These are phyloP conservation scores for Irpex lacteus DNA, from an alignment of 1,284 basidiomycete genomes.

Conservation along the genomic window DNA sequence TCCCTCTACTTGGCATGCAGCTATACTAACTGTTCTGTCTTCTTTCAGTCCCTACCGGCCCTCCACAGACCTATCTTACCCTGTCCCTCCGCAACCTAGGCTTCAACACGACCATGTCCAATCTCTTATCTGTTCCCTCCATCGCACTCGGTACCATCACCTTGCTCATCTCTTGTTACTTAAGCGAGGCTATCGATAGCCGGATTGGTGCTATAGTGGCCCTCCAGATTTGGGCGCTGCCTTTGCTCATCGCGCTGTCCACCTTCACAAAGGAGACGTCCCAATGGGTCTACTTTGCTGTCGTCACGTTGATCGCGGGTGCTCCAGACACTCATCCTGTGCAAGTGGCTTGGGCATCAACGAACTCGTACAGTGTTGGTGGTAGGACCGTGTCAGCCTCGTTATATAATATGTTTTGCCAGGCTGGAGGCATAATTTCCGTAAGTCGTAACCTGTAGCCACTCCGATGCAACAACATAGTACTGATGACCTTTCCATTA, in stretches of 20 bases:
- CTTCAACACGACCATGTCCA: constrained; percentile 59
- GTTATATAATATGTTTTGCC: constrained; percentile 65
- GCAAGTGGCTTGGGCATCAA: constrained; percentile 60
- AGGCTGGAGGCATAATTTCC: constrained; percentile 36
- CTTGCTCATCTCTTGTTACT: constrained; percentile 45
- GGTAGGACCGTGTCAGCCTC: constrained; percentile 56
- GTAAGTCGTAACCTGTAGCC: not conserved
- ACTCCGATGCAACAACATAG: constrained; percentile 26
- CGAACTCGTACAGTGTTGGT: constrained; percentile 57
- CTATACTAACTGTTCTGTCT: not conserved
- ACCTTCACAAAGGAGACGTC: constrained; percentile 50
- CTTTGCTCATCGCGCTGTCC: constrained; percentile 55
- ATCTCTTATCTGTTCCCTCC: constrained; percentile 58
- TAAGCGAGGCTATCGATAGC: constrained; percentile 55
- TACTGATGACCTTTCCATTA: constrained; percentile 37
- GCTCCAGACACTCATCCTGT: constrained; percentile 44
- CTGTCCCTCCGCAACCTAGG: constrained; percentile 61
- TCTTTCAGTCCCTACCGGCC: constrained; percentile 42
- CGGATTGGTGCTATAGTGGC: constrained; percentile 49
- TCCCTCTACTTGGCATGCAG: too few relatives aligned
- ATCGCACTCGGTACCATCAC: constrained; percentile 33
- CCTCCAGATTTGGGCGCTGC: constrained; percentile 60
- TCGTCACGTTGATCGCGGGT: constrained; percentile 55
- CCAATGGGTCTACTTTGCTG: constrained; percentile 58
- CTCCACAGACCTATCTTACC: constrained; percentile 58